Evolutionary conservation across 2,329 filamentous ascomycete genomes (phyloP), one percentile per base, ranked within the genome.

Genomic region (Mycosphaerella arachidis): DNA sequence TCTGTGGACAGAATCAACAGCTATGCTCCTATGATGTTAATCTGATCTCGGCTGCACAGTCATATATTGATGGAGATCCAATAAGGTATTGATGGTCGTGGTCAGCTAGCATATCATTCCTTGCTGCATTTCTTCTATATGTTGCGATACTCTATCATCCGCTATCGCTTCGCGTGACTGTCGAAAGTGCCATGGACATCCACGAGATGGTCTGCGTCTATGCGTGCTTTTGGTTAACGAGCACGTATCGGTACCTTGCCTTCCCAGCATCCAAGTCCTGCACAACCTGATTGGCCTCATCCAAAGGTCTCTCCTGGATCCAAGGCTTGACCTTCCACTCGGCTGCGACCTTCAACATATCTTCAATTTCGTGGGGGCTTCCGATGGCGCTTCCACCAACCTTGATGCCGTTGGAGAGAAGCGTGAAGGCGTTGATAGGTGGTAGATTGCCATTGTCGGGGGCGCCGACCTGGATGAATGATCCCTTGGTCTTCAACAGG

Each of bases 381-480:
- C 83, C 83, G 61, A 84, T 77, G 57, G 73, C 70, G 35, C 72
- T 75, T 10, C 78, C 78, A 6, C 74, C 76, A 58, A 79, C 70
- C 65, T 75, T 77, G 56, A 74, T 74, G 0, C 82, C 79, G 66
- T 84, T 86, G 50, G 71, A 71, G 53, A 89, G 83, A 55, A 90
- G 72, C 1, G 81, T 75, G 67, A 83, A 85, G 4, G 82, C 82
- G 65, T 76, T 78, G 66, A 89, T 78, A 3, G 75, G 74, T 2
- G 83, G 84, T 1, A 81, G 66, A 53, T 74, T 73, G 72, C 78
- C 74, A 33, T 77, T 74, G 67, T 91, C 88, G 0, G 88, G 87
- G 0, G 82, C 82, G 31, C 86, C 87, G 53, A 91, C 79, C 73
- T 89, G 85, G 59, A 88, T 80, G 66, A 88, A 84, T 16, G 78